Base-by-base conservation (phyloP, 2,329 filamentous ascomycete genomes). In the Cordyceps sp. region DNA sequence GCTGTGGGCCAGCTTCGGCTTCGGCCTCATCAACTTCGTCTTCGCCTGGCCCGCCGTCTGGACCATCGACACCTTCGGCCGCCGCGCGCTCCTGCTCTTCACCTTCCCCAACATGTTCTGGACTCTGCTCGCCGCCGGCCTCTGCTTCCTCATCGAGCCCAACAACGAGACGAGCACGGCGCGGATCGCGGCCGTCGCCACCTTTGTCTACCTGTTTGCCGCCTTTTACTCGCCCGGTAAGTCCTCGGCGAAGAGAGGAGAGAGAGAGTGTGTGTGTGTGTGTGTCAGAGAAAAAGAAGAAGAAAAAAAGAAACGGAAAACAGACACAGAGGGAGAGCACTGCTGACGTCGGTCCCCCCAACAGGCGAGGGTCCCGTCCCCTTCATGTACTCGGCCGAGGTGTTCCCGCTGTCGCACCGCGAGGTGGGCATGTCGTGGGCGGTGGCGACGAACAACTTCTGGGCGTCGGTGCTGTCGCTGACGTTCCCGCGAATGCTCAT, bases 371-470 rank as follows among this genome's bases (percentile, higher is more conserved):
- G 53, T 1, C 53, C 53, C 0, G 51, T 56, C 3, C 51, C 53
- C 0, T 56, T 55, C 35, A 51, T 52, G 33, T 56, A 56, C 39
- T 54, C 52, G 13, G 53, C 53, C 4, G 53, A 56, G 39, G 50
- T 52, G 4, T 56, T 56, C 30, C 53, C 53, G 2, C 48, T 50
- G 17, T 53, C 53, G 4, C 50, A 55, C 39, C 49, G 52, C 35
- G 52, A 55, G 39, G 45, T 55, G 26, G 52, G 52, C 26, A 55
- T 55, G 52, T 52, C 52, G 0, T 55, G 50, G 50, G 52, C 52
- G 18, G 52, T 54, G 4, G 49, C 49, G 36, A 52, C 52, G 13
- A 55, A 52, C 36, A 53, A 53, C 42, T 51, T 50, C 24, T 35
- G 26, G 15, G 33, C 23, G 10, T 30, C 32, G 1, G 29, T 51